A percentile compares a stretch with the other conserved stretches of the same genome.
Conservation (phyloP, 805 yeast species). For the Yarrowia divulgata region DNA sequence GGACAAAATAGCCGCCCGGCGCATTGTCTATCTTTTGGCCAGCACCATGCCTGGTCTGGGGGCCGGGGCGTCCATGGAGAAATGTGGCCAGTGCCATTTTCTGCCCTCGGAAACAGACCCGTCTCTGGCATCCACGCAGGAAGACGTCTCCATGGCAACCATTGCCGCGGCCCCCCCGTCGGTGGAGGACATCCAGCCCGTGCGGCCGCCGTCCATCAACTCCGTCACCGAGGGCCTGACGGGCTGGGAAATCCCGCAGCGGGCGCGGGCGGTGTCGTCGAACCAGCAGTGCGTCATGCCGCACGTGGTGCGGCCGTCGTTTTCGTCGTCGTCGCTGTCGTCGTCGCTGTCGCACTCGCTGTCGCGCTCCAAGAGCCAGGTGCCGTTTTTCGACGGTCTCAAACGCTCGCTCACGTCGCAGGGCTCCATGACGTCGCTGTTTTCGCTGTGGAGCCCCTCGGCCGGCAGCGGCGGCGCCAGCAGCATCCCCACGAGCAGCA, state of each 20-base stretch:
- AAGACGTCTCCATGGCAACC: background rate
- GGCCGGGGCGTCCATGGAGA: conserved; percentile 2
- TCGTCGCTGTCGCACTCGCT: conserved; percentile 40
- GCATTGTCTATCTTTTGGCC: conserved; percentile 43
- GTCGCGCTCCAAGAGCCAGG: conserved; percentile 32
- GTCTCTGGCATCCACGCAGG: conserved; percentile 15
- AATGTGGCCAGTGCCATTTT: conserved; percentile 20
- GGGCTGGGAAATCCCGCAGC: conserved; percentile 45
- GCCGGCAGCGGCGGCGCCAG: background rate
- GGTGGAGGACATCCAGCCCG: conserved; percentile 29
- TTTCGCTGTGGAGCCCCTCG: conserved; percentile 32
- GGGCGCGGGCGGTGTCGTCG: conserved; percentile 40
- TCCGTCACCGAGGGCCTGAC: conserved; percentile 21
- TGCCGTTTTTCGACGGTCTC: conserved; percentile 34
- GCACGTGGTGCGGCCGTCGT: conserved; percentile 44
- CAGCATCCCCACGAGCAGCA: conserved; percentile 13
- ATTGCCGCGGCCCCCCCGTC: background rate
- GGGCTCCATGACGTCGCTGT: conserved; percentile 30
- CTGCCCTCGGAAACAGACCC: conserved; percentile 5
- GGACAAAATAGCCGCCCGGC: conserved; percentile 43
- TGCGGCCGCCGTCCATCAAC: conserved; percentile 28
- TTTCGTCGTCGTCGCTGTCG: conserved; percentile 44
- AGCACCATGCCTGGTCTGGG: conserved; percentile 43
- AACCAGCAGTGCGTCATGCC: conserved; percentile 44
- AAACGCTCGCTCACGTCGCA: conserved; percentile 28